Conservation (phyloP, 441 rosid genomes). For the Euphorbia schlechtendalii region DNA sequence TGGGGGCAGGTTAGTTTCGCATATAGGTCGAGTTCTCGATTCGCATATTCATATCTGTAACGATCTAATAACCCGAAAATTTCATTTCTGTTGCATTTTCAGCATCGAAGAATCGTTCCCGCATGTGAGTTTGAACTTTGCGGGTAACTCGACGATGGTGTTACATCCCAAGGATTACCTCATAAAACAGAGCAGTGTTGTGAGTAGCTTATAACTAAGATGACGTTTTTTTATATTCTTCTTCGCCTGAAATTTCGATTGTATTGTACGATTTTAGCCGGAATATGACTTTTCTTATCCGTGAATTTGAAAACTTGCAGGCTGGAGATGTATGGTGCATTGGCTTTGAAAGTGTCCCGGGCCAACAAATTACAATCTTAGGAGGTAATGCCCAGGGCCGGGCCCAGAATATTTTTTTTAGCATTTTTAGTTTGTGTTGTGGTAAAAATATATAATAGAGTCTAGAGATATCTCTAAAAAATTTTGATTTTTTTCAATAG, state of each 20-base stretch:
- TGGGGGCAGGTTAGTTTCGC: constrained; percentile 50
- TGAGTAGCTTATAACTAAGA: constrained; percentile 30
- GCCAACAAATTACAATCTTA: constrained; percentile 65
- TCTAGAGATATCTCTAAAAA: too few species aligned
- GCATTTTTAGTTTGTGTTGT: too few species aligned
- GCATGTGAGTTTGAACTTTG: constrained; percentile 76
- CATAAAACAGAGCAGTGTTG: constrained; percentile 56
- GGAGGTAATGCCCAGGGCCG: constrained; percentile 53
- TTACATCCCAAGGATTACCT: constrained; percentile 81
- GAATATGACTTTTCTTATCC: background rate
- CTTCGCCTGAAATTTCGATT: too few species aligned
- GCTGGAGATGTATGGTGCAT: constrained; percentile 80
- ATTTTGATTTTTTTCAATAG: too few species aligned
- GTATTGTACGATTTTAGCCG: too few species aligned
- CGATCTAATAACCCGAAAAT: constrained; percentile 9
- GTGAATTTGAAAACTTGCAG: constrained; percentile 32
- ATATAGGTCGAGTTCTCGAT: constrained; percentile 11
- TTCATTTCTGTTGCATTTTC: constrained; percentile 20
- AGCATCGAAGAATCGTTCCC: constrained; percentile 67
- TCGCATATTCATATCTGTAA: constrained; percentile 7
- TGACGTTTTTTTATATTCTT: too few species aligned
- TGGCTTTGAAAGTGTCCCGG: constrained; percentile 64
- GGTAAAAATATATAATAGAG: too few species aligned
- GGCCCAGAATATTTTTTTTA: too few species aligned
- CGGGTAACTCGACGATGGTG: constrained; percentile 69